These are phyloP conservation scores for Melanogaster broomeanus DNA, from an alignment of 768 basidiomycete species.

Conservation along the genomic window DNA sequence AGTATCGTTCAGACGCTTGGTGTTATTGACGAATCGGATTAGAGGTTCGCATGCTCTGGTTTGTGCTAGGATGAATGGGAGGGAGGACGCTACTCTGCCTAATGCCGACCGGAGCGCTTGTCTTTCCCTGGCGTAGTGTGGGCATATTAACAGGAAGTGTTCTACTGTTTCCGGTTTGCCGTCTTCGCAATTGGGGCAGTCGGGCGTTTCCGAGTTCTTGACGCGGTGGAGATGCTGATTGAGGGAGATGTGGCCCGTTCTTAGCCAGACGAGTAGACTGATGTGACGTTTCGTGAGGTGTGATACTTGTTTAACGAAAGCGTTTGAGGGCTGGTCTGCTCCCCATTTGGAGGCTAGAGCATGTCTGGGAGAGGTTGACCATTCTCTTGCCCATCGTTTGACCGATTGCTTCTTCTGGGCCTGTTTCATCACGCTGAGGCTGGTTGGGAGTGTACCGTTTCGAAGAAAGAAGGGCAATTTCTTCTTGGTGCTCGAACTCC, in stretches of 20 bases:
- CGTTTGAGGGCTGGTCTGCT: not conserved
- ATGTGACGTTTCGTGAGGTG: slow-evolving; percentile 12
- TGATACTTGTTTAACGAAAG: not conserved
- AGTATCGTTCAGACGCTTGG: not conserved
- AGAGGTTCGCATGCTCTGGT: not conserved
- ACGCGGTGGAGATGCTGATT: slow-evolving; percentile 34
- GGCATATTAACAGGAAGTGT: slow-evolving; percentile 34
- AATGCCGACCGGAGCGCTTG: not conserved
- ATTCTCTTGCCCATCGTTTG: not conserved
- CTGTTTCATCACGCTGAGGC: not conserved
- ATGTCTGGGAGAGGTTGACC: not conserved
- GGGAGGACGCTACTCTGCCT: not conserved
- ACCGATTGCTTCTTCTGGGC: not conserved
- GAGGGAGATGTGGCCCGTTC: slow-evolving; percentile 32
- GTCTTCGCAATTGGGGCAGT: slow-evolving; percentile 26
- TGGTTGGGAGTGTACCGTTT: not conserved
- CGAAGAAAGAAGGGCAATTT: not conserved
- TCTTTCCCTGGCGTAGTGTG: slow-evolving; percentile 2
- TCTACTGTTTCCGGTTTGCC: slow-evolving; percentile 22
- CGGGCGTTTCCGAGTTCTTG: slow-evolving; percentile 16
- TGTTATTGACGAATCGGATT: slow-evolving; percentile 3
- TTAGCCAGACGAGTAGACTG: slow-evolving; percentile 31
- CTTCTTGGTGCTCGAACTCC: not conserved
- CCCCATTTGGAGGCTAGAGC: not conserved
- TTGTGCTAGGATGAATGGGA: not conserved